These are phyloP conservation scores for Anthostomella pinea DNA, from an alignment of 2,329 filamentous ascomycete species.

Conservation along the genomic window DNA sequence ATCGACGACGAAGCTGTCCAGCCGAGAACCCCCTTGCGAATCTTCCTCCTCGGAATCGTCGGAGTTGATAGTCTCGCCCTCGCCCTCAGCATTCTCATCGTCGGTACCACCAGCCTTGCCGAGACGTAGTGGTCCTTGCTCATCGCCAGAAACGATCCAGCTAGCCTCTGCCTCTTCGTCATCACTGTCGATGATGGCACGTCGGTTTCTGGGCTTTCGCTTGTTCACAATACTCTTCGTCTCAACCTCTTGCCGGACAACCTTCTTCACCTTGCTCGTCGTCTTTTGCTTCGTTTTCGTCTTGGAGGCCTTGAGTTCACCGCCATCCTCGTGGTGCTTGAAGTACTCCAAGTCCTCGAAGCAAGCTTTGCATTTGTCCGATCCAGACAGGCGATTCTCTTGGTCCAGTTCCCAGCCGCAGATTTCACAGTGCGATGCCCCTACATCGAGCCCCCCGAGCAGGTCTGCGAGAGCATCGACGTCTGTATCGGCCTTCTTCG, in stretches of 20 bases:
- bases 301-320: conserved; percentile 37
- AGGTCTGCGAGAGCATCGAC: conserved; percentile 83
- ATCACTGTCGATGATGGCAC: conserved; percentile 48
- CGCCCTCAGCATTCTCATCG: conserved; percentile 84
- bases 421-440: conserved; percentile 76
- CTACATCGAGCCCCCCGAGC: conserved; percentile 78
- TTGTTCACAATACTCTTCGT: conserved; percentile 23
- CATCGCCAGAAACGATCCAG: conserved; percentile 72
- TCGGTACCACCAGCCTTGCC: conserved; percentile 81
- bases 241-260: conserved; percentile 33
- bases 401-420: conserved; percentile 68
- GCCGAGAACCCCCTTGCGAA: conserved; percentile 45
- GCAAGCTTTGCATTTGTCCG: conserved; percentile 68
- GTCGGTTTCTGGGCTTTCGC: conserved; percentile 35
- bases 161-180: conserved; percentile 68
- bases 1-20: conserved; percentile 54
- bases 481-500: conserved; percentile 56
- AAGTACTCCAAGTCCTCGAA: conserved; percentile 69
- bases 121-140: conserved; percentile 59
- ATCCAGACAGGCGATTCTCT: conserved; percentile 39
- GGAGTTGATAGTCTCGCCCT: conserved; percentile 73
- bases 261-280: conserved; percentile 30
- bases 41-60: conserved; percentile 64
- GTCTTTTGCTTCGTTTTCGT: conserved; percentile 35
- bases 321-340: conserved; percentile 43